A percentile compares a stretch with the other conserved stretches of the same genome.
Evolutionary conservation across 164 flowering plant genomes (phyloP).

Genomic region (Chimonanthus salicifolius): DNA sequence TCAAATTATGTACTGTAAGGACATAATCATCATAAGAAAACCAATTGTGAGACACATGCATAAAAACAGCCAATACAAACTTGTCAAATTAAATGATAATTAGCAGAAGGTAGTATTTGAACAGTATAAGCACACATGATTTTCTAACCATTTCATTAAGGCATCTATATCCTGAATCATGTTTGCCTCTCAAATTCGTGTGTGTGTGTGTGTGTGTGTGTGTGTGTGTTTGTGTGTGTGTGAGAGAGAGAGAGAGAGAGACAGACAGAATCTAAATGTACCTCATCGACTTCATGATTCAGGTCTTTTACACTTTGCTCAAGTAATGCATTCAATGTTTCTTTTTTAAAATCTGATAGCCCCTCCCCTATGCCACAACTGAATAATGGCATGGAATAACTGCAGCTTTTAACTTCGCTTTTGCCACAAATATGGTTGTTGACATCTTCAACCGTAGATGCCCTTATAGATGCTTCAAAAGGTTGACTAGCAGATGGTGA

Average conservation of each 20-base stretch:
- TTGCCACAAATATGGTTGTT: neutral
- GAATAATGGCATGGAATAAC: slow-evolving; percentile 26
- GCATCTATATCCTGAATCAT: too few species aligned
- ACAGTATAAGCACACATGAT: too few species aligned
- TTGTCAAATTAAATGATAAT: too few species aligned
- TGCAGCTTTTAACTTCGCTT: slow-evolving; percentile 6
- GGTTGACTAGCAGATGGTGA: slow-evolving; percentile 14
- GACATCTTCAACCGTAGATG: slow-evolving; percentile 5
- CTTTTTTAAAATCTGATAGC: slow-evolving; percentile 37
- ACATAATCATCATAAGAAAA: neutral
- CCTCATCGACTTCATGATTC: slow-evolving; percentile 70
- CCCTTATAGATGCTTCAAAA: slow-evolving; percentile 12
- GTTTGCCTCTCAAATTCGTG: neutral
- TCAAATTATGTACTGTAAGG: neutral
- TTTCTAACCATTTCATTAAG: too few species aligned
- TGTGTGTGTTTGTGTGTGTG: neutral
- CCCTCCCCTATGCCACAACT: slow-evolving; percentile 34
- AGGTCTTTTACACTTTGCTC: slow-evolving; percentile 38
- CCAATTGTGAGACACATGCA: neutral
- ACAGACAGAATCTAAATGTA: slow-evolving; percentile 13
- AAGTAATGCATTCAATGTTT: slow-evolving; percentile 44
- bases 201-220: neutral
- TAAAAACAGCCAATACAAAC: too few species aligned
- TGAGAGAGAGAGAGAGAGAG: neutral
- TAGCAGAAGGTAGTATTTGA: too few species aligned